These are phyloP conservation scores for Leccinum sublutescens DNA, from an alignment of 768 basidiomycete genomes.

Conservation along the genomic window DNA sequence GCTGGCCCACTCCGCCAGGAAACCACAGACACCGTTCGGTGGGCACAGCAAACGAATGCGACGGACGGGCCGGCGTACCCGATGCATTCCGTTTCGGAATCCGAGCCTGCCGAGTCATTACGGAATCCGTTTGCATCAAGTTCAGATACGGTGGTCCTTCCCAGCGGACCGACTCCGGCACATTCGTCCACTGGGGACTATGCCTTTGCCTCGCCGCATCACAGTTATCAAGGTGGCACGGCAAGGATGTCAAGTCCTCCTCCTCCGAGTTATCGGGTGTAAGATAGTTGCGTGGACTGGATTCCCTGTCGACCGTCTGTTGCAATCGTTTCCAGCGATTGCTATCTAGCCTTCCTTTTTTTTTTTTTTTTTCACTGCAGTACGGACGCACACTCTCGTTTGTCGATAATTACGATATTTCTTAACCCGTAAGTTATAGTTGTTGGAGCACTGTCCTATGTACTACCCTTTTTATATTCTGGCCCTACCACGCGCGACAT, in stretches of 20 bases:
- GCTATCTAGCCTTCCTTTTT: neutral
- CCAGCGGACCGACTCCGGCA: conserved; percentile 10
- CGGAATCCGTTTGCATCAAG: conserved; percentile 29
- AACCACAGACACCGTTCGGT: conserved; percentile 30
- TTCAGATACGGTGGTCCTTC: conserved; percentile 19
- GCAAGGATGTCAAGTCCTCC: conserved; percentile 13
- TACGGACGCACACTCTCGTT: conserved; percentile 6
- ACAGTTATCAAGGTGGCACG: conserved; percentile 22
- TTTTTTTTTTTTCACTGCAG: neutral
- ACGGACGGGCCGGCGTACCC: conserved; percentile 26
- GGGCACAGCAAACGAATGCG: conserved; percentile 31
- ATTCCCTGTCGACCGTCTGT: neutral
- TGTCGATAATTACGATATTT: conserved; percentile 6
- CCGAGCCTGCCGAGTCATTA: conserved; percentile 9
- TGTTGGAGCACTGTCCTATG: conserved; percentile 11
- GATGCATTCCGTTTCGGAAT: conserved; percentile 20
- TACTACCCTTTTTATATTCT: conserved; percentile 11
- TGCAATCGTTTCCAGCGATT: neutral
- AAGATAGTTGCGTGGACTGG: neutral
- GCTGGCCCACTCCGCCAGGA: conserved; percentile 21
- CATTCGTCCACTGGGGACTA: conserved; percentile 19
- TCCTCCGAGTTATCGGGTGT: conserved; percentile 22
- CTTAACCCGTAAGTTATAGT: conserved; percentile 26
- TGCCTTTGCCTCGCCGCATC: conserved; percentile 24
- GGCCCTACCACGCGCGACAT: neutral